Evolutionary conservation across 768 basidiomycete species (phyloP).

Genomic region (Pleurotus djamor): DNA sequence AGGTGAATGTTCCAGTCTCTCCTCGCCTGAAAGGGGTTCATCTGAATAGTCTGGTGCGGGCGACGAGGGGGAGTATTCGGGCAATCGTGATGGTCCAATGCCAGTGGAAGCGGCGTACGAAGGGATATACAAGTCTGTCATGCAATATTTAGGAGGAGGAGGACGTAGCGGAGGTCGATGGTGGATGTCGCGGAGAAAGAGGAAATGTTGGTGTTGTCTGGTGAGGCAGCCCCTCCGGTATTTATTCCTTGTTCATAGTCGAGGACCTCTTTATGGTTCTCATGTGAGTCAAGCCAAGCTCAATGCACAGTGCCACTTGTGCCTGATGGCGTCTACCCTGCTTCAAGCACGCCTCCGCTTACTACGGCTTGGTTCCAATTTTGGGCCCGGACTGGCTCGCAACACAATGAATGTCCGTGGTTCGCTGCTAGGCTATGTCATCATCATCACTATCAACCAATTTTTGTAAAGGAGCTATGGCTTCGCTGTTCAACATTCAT

Average conservation of each 20-base stretch:
- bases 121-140: conserved; percentile 5
- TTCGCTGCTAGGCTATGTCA: no score
- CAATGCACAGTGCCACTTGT: not conserved
- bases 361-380: not conserved
- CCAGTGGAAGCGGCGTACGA: not conserved
- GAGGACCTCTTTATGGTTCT: no score
- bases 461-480: no score
- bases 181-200: not conserved
- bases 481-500: no score
- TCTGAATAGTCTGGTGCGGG: conserved; percentile 60
- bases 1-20: conserved; percentile 49
- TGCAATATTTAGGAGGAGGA: not conserved
- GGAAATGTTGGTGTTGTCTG: not conserved
- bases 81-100: conserved; percentile 27
- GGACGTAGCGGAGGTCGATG: not conserved
- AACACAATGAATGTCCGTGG: no score
- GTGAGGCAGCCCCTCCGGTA: not conserved
- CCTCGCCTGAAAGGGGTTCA: conserved; percentile 50
- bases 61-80: conserved; percentile 52
- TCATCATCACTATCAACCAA: no score
- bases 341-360: not conserved
- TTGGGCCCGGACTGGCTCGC: not conserved
- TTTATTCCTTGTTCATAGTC: not conserved
- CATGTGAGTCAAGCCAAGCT: conserved; percentile 3
- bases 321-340: not conserved